Evolutionary conservation across 345 rosid genomes (phyloP).

Genomic region (Carallia pectinifolia): DNA sequence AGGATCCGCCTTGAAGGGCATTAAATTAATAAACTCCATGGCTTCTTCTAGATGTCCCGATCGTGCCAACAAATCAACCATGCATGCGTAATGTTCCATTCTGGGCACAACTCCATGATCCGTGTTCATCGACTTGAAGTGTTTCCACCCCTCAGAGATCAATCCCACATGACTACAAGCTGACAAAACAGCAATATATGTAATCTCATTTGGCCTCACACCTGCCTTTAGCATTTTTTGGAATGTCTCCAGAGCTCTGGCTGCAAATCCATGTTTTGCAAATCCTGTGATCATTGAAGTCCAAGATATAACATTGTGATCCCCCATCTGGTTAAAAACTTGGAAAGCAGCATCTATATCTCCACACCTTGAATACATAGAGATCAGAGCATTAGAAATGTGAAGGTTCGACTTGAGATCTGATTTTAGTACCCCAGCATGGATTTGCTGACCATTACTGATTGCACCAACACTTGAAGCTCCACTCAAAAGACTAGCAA

Average conservation of each 20-base stretch:
- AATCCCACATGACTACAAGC: slow-evolving; percentile 78
- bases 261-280: slow-evolving; percentile 65
- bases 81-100: slow-evolving; percentile 79
- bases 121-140: slow-evolving; percentile 54
- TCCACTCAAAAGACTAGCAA: slow-evolving; percentile 66
- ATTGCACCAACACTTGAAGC: slow-evolving; percentile 58
- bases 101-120: slow-evolving; percentile 58
- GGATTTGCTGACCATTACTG: slow-evolving; percentile 67
- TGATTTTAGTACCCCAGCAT: slow-evolving; percentile 51
- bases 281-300: slow-evolving; percentile 78
- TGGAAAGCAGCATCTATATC: slow-evolving; percentile 52
- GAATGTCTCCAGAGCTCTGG: slow-evolving; percentile 57
- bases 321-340: slow-evolving; percentile 49
- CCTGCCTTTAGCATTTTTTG: slow-evolving; percentile 44
- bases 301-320: slow-evolving; percentile 62
- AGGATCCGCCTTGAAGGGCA: slow-evolving; percentile 55
- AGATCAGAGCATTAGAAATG: slow-evolving; percentile 59
- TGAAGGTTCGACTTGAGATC: slow-evolving; percentile 41
- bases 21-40: slow-evolving; percentile 47
- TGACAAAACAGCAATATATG: slow-evolving; percentile 64
- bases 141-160: slow-evolving; percentile 60
- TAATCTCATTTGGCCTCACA: slow-evolving; percentile 57
- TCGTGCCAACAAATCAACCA: slow-evolving; percentile 74
- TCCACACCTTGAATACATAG: slow-evolving; percentile 77
- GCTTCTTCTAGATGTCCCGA: slow-evolving; percentile 58